A percentile compares a stretch with the other conserved stretches of the same genome.
Conservation (phyloP, 2,329 filamentous ascomycete species). For the Cordyceps cicadae region DNA sequence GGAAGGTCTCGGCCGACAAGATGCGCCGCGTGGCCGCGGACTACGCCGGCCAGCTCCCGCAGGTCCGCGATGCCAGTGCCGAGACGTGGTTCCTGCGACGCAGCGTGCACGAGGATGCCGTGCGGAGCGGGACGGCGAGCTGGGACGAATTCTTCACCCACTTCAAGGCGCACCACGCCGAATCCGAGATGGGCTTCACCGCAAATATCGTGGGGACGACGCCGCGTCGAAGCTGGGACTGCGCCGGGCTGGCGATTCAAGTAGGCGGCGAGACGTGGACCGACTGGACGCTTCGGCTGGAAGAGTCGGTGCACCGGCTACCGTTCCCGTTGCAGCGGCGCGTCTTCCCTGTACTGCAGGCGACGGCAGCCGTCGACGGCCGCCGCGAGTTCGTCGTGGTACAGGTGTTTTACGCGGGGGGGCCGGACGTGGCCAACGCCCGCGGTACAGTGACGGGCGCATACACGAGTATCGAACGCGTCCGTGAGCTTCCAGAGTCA, state of each 20-base stretch:
- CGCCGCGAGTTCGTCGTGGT: slow-evolving; percentile 46
- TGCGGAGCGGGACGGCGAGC: slow-evolving; percentile 43
- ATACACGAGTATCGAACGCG: slow-evolving; percentile 59
- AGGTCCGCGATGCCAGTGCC: slow-evolving; percentile 17
- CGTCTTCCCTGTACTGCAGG: slow-evolving; percentile 58
- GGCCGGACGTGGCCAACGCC: slow-evolving; percentile 31
- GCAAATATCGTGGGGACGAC: slow-evolving; percentile 26
- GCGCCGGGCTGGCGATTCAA: slow-evolving; percentile 29
- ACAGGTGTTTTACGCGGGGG: slow-evolving; percentile 40
- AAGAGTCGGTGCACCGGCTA: slow-evolving; percentile 60
- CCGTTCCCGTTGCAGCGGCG: slow-evolving; percentile 53
- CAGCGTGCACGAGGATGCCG: slow-evolving; percentile 50
- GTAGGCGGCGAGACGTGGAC: slow-evolving; percentile 35
- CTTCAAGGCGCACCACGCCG: slow-evolving; percentile 44
- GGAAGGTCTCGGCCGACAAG: slow-evolving; percentile 36
- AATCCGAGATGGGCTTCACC: slow-evolving; percentile 33
- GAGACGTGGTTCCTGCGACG: slow-evolving; percentile 59
- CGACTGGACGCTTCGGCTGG: slow-evolving; percentile 41
- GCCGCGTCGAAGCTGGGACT: slow-evolving; percentile 38
- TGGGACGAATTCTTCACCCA: slow-evolving; percentile 56
- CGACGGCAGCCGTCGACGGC: slow-evolving; percentile 40
- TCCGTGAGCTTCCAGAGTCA: slow-evolving; percentile 33
- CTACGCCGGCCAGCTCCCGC: slow-evolving; percentile 19
- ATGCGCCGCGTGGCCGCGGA: slow-evolving; percentile 31
- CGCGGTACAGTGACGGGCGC: slow-evolving; percentile 45